These are phyloP conservation scores for Aphanoascus verrucosus DNA, from an alignment of 2,329 filamentous ascomycete genomes.

Conservation along the genomic window DNA sequence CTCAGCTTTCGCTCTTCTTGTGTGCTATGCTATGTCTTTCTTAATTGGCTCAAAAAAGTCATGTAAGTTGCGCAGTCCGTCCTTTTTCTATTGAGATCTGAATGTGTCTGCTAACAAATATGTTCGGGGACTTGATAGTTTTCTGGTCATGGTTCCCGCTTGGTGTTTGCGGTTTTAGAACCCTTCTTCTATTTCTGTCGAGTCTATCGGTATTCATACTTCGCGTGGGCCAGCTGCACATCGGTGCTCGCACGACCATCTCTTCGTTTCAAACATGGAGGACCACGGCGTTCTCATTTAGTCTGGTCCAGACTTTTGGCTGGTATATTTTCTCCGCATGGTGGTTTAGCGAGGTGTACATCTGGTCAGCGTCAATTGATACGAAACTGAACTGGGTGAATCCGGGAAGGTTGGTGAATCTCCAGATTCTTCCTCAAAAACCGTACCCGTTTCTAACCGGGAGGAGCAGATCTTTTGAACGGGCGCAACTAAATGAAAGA, in stretches of 20 bases:
- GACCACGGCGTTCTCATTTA: slow-evolving; percentile 46
- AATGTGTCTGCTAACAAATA: slow-evolving; percentile 9
- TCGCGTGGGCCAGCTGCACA: slow-evolving; percentile 72
- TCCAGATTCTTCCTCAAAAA: neutral
- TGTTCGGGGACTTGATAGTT: slow-evolving; percentile 38
- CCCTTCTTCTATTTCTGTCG: slow-evolving; percentile 63
- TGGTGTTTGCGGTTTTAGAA: slow-evolving; percentile 62
- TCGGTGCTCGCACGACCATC: slow-evolving; percentile 59
- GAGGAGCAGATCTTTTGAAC: slow-evolving; percentile 44
- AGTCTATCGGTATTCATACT: slow-evolving; percentile 70
- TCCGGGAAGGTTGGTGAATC: slow-evolving; percentile 49
- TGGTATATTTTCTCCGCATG: slow-evolving; percentile 71
- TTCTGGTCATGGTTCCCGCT: slow-evolving; percentile 83
- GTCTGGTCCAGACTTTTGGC: slow-evolving; percentile 57
- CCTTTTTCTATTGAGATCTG: slow-evolving; percentile 9
- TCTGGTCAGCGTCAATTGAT: slow-evolving; percentile 54
- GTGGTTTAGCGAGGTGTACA: slow-evolving; percentile 69
- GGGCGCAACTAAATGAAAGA: slow-evolving; percentile 71
- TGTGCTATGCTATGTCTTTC: slow-evolving; percentile 65
- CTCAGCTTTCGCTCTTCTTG: slow-evolving; percentile 54
- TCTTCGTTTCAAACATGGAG: slow-evolving; percentile 57
- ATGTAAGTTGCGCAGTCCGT: slow-evolving; percentile 40
- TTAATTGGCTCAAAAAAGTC: slow-evolving; percentile 59
- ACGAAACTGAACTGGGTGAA: slow-evolving; percentile 64
- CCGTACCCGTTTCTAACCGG: slow-evolving; percentile 6